Evolutionary conservation across 176 grass and related monocot species (phyloP), one percentile per base, ranked within the genome.

Genomic region (Phyllostachys edulis): DNA sequence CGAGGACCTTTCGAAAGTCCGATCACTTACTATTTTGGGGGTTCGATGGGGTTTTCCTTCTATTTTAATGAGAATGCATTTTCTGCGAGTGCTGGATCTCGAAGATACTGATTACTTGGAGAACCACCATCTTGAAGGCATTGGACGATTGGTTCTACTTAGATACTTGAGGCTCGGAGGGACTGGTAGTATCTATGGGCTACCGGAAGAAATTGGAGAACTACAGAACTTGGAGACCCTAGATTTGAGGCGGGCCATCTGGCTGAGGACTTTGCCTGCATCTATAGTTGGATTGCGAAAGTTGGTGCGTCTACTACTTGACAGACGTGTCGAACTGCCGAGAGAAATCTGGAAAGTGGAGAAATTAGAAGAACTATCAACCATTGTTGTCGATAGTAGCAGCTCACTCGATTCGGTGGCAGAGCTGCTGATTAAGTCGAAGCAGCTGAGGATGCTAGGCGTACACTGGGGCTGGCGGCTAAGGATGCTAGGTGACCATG

Each of bases 191-290:
- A 16, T 79, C 51, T 0, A 1, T 9, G 0, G 5, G 5, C 51
- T 80, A 4, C 64, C 75, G 2, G 4, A 61, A 37, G 26, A 71
- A 45, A 80, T 80, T 3, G 41, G 11, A 40, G 17, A n/a, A 15
- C 73, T 86, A 27, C 8, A 69, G 52, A 39, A 71, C 8, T 32
- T 86, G 76, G 37, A 45, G 40, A 86, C 84, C 55, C 24, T 86
- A 23, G 75, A 86, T 61, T 46, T 86, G 56, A 32, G 32, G 23
- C 29, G 23, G 6, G 63, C 63, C n/a, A n/a, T n/a, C 27, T 0
- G 0, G 0, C 5, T 44, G 1, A 9, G 0, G 11, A 7, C 0
- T 34, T 5, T 86, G 32, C 74, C 84, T 23, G 56, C 38, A 37
- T 46, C 71, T 34, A 52, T 52, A 36, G 15, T 23, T 32, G 42